phyloP scores from a whole-genome alignment of 768 basidiomycete genomes.

The Suillus decipiens region DNA sequence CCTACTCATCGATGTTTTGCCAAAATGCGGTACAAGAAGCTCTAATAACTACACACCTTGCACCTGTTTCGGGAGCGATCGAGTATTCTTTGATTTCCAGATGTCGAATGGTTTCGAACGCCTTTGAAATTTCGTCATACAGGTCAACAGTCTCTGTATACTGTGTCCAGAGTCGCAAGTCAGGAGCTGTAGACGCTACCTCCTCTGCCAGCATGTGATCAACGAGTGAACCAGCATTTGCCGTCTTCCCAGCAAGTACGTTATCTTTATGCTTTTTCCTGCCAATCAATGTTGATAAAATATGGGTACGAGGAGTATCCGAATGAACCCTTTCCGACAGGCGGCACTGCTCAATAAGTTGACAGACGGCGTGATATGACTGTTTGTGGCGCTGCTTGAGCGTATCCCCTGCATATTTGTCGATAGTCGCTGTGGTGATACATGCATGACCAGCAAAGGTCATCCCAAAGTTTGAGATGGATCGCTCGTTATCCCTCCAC shows the following conservation, averaged over 20 bases:
- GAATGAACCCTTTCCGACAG: background rate
- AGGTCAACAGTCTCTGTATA: background rate
- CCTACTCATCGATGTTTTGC: background rate
- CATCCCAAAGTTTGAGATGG: slow-evolving; percentile 35
- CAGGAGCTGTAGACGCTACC: slow-evolving; percentile 21
- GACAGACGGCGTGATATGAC: slow-evolving; percentile 23
- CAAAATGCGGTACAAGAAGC: background rate
- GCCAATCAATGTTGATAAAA: background rate
- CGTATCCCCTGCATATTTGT: slow-evolving; percentile 20
- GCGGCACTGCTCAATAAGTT: slow-evolving; percentile 15
- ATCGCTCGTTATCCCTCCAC: slow-evolving; percentile 38
- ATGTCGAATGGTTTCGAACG: slow-evolving; percentile 29
- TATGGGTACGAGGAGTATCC: background rate
- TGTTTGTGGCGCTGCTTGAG: slow-evolving; percentile 21
- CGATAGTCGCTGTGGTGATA: slow-evolving; percentile 36
- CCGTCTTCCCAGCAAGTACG: background rate
- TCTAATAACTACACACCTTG: background rate
- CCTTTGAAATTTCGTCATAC: slow-evolving; percentile 10
- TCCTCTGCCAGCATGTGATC: slow-evolving; percentile 28
- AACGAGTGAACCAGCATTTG: slow-evolving; percentile 1
- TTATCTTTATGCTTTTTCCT: background rate
- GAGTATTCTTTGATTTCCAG: slow-evolving; percentile 21
- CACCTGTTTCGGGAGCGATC: background rate
- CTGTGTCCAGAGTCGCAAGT: background rate
- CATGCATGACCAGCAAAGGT: slow-evolving; percentile 41